Conservation (phyloP, 2,329 filamentous ascomycete species). For the Fusarium nisikadoi region DNA sequence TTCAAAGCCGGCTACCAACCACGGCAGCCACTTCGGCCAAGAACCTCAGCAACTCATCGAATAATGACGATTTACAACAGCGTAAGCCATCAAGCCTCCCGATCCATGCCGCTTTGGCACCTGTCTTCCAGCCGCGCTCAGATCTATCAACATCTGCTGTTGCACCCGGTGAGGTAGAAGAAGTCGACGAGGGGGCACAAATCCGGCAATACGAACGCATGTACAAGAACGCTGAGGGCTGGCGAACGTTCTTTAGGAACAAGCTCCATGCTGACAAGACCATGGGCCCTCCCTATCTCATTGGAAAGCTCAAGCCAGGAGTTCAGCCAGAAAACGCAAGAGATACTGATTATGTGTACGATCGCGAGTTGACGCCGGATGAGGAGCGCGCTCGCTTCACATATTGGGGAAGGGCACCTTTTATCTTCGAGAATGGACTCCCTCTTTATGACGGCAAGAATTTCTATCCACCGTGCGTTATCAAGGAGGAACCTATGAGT, state of each 20-base stretch:
- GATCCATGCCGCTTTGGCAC: slow-evolving; percentile 59
- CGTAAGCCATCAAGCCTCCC: slow-evolving; percentile 54
- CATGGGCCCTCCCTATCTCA: slow-evolving; percentile 60
- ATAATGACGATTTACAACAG: slow-evolving; percentile 43
- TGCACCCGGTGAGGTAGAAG: slow-evolving; percentile 15
- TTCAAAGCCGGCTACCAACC: slow-evolving; percentile 43
- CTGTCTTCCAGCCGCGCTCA: slow-evolving; percentile 59
- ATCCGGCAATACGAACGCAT: slow-evolving; percentile 8
- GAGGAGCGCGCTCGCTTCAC: slow-evolving; percentile 68
- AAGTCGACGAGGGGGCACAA: slow-evolving; percentile 13
- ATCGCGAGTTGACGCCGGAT: slow-evolving; percentile 66
- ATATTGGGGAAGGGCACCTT: slow-evolving; percentile 69
- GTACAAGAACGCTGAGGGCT: slow-evolving; percentile 30
- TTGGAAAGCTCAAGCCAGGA: slow-evolving; percentile 62
- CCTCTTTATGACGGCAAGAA: slow-evolving; percentile 74
- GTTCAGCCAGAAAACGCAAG: slow-evolving; percentile 54
- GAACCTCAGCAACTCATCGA: slow-evolving; percentile 27
- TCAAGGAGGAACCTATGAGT: slow-evolving; percentile 49
- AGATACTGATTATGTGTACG: slow-evolving; percentile 64
- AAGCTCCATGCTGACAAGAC: slow-evolving; percentile 25
- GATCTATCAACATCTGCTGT: slow-evolving; percentile 35
- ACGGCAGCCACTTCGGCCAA: slow-evolving; percentile 34
- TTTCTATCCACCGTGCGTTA: slow-evolving; percentile 69
- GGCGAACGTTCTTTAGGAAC: slow-evolving; percentile 39
- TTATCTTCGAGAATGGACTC: slow-evolving; percentile 61